Percentiles rank a stretch among this genome's conserved stretches.
Evolutionary conservation across 345 rosid genomes (phyloP).

Genomic region (Kandelia obovata): DNA sequence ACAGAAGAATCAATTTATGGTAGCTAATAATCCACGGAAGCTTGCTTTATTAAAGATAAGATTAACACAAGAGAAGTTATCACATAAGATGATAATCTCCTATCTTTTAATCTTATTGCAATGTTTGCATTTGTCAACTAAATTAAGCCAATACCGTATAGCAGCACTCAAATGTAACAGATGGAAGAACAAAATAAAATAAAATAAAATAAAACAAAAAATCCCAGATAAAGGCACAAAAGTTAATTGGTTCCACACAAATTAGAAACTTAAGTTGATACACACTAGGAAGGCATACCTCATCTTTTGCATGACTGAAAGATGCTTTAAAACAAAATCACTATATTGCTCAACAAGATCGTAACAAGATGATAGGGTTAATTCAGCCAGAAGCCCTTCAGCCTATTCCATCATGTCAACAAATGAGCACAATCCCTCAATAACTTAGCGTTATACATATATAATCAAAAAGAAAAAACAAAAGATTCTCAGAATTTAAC

Average conservation of each 20-base stretch:
- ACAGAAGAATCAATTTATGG: too few relatives aligned
- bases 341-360: slow-evolving; percentile 64
- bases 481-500: too few relatives aligned
- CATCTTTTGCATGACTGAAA: slow-evolving; percentile 61
- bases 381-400: slow-evolving; percentile 76
- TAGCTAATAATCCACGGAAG: too few relatives aligned
- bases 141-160: too few relatives aligned
- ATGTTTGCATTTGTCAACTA: too few relatives aligned
- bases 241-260: not conserved
- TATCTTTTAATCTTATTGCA: too few relatives aligned
- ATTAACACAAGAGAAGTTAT: too few relatives aligned
- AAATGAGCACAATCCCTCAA: slow-evolving; percentile 4
- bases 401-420: slow-evolving; percentile 46
- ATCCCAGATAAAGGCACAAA: not conserved
- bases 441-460: not conserved
- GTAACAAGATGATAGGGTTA: slow-evolving; percentile 57
- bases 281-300: slow-evolving; percentile 34
- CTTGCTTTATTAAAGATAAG: too few relatives aligned
- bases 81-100: too few relatives aligned
- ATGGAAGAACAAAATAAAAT: not conserved
- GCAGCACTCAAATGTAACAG: not conserved
- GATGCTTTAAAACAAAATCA: slow-evolving; percentile 60
- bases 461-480: too few relatives aligned
- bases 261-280: not conserved
- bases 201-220: not conserved